Evolutionary conservation across 768 basidiomycete genomes (phyloP).

Genomic region (Rhodotorula paludigena): DNA sequence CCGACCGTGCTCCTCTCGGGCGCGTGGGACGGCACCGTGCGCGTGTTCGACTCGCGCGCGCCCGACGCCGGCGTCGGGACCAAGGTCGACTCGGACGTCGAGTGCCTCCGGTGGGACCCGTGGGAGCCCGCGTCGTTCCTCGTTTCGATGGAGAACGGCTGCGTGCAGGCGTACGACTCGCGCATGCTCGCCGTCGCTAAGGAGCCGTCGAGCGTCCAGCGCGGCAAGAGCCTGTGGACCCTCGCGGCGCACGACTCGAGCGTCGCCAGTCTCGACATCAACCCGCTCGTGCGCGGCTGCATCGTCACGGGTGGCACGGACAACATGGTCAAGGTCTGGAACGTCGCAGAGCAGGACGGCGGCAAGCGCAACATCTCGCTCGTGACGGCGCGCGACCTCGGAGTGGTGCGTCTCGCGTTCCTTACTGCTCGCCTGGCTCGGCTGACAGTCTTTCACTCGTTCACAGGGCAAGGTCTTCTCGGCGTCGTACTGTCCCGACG

Average conservation of each 20-base stretch:
- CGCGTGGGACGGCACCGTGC: conserved; percentile 89
- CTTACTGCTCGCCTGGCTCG: background rate
- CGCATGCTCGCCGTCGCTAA: conserved; percentile 51
- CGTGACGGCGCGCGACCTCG: conserved; percentile 80
- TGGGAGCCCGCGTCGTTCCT: conserved; percentile 63
- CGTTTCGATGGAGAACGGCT: conserved; percentile 92
- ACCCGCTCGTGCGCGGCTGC: conserved; percentile 81
- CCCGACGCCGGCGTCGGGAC: conserved; percentile 66
- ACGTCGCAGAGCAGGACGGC: conserved; percentile 58
- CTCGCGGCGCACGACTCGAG: conserved; percentile 90
- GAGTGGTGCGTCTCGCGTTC: conserved; percentile 59
- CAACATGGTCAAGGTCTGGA: conserved; percentile 90
- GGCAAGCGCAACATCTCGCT: conserved; percentile 73
- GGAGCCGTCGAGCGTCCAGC: conserved; percentile 50
- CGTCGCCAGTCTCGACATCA: conserved; percentile 81
- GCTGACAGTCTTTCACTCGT: background rate
- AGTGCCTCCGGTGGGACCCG: conserved; percentile 91
- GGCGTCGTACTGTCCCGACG: conserved; percentile 83
- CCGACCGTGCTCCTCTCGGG: conserved; percentile 87
- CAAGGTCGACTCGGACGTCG: conserved; percentile 82
- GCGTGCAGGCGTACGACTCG: conserved; percentile 86
- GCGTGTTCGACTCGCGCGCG: conserved; percentile 84
- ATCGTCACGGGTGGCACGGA: conserved; percentile 91
- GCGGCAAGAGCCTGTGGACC: conserved; percentile 65
- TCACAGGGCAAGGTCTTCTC: conserved; percentile 95